phyloP scores from a whole-genome alignment of 129 eudicot genomes.

The Calendula officinalis region DNA sequence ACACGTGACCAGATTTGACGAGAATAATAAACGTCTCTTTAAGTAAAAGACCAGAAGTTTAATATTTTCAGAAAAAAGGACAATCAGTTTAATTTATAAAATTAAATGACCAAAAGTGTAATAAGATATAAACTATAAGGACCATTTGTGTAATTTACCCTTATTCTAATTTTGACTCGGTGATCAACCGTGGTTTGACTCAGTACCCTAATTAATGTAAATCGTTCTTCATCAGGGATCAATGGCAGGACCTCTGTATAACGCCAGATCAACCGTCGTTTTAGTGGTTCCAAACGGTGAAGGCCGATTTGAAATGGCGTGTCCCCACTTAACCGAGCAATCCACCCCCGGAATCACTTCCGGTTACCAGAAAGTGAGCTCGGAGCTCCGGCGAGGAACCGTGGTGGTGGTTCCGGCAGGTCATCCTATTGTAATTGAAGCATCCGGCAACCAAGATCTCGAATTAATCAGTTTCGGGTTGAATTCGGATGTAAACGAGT shows the following conservation, averaged over 20 bases:
- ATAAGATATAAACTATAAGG: too few relatives aligned
- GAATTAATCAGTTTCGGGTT: slow-evolving; percentile 53
- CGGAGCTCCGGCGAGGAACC: slow-evolving; percentile 41
- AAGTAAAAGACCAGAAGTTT: too few relatives aligned
- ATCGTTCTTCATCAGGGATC: slow-evolving; percentile 37
- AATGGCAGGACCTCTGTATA: slow-evolving; percentile 50
- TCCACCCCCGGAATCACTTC: slow-evolving; percentile 6
- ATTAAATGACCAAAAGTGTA: too few relatives aligned
- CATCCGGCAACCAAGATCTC: slow-evolving; percentile 52
- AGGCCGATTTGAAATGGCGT: slow-evolving; percentile 70
- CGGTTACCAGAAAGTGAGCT: slow-evolving; percentile 45
- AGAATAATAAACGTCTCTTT: too few relatives aligned
- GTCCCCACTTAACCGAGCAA: slow-evolving; percentile 47
- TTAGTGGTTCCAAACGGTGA: slow-evolving; percentile 43
- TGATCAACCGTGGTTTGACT: too few relatives aligned
- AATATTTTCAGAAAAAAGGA: too few relatives aligned
- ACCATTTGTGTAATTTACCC: not conserved
- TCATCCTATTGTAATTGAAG: slow-evolving; percentile 54
- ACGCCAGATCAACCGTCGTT: slow-evolving; percentile 47
- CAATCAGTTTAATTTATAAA: too few relatives aligned
- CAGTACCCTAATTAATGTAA: too few relatives aligned
- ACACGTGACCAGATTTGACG: too few relatives aligned
- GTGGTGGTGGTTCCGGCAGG: slow-evolving; percentile 70
- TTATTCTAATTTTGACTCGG: too few relatives aligned
- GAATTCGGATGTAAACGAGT: slow-evolving; percentile 42